Evolutionary conservation across 768 basidiomycete genomes (phyloP).

Genomic region (Naganishia onofrii): DNA sequence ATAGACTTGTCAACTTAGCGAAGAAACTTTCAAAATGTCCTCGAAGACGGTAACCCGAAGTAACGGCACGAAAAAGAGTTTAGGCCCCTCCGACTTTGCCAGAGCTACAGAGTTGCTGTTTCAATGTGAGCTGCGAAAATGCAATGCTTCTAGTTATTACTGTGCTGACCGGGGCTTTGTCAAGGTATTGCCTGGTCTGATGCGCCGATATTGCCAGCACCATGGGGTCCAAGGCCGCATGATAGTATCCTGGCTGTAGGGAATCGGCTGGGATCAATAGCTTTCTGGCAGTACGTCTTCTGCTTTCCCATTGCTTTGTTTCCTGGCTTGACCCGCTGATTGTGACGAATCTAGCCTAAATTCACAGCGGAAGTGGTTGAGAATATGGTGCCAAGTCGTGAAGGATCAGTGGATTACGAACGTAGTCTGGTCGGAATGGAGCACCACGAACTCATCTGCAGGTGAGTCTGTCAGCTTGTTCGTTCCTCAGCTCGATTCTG

Average conservation of each 20-base stretch:
- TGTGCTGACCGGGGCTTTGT: no score
- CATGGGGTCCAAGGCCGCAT: slow-evolving; percentile 22
- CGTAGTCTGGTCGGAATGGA: slow-evolving; percentile 7
- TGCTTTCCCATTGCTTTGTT: no score
- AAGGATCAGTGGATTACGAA: slow-evolving; percentile 10
- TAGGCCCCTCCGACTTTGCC: background rate
- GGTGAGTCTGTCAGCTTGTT: background rate
- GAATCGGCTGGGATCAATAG: slow-evolving; percentile 1
- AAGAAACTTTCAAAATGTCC: slow-evolving; percentile 11
- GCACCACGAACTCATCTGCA: background rate
- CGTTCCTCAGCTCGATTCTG: background rate
- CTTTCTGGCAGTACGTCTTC: slow-evolving; percentile 10
- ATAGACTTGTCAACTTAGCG: slow-evolving; percentile 2
- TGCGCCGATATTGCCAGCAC: slow-evolving; percentile 5
- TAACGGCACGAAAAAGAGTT: background rate
- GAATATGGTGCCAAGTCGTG: slow-evolving; percentile 6
- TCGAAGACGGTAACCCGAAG: background rate
- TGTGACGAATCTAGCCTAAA: background rate
- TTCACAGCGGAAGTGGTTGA: background rate
- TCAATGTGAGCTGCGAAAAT: background rate
- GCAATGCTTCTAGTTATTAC: no score
- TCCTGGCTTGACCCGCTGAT: background rate
- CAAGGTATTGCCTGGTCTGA: slow-evolving; percentile 19
- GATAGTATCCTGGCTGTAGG: slow-evolving; percentile 15
- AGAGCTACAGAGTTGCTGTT: slow-evolving; percentile 7